Base-by-base conservation (phyloP, 139 green algal species). In the Picochlorum sp. region DNA sequence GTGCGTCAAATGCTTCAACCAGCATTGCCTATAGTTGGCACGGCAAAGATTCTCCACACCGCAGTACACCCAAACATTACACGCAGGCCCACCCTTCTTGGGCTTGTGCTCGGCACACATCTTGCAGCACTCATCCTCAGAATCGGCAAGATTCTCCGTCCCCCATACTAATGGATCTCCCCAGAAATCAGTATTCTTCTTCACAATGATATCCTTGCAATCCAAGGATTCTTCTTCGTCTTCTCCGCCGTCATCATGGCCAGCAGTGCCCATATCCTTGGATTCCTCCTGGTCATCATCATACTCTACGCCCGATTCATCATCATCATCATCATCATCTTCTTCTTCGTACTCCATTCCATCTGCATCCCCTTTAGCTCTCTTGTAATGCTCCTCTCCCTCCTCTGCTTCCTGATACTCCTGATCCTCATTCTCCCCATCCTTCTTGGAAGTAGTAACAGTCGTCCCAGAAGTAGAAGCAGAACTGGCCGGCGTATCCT, bases 11-110 rank as follows among this genome's bases (percentile, higher is more conserved):
- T 95, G 83, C 73, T 95, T 95, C 1, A 95, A 76, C 88, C 88
- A 95, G 66, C 88, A 95, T 55, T 94, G 72, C 51, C 69, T 57
- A 41, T 86, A 68, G 0, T 16, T 51, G 16, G 26, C 24, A 6
- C 68, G 68, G 56, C 88, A 95, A 4, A 60, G 16, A 9, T 71
- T 41, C 47, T 75, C 47, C 49, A 88, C 74, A 0, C 78, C 88
- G 49, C 88, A 95, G 38, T 64, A 94, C 16, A 95, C 88, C 84
- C 85, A 95, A 3, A 95, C 76, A 61, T 94, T 94, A 77, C 86
- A 94, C 2, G 69, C 59, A n/a, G 49, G 49, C 56, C 71, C 67
- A 8, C 78, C 74, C 8, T 87, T 70, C 5, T 20, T 73, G 2
- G 50, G 26, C 61, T 76, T 70, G 60, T 79, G 72, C 4, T 65